phyloP scores from a whole-genome alignment of 768 basidiomycete genomes.

The Boletus speciosus region DNA sequence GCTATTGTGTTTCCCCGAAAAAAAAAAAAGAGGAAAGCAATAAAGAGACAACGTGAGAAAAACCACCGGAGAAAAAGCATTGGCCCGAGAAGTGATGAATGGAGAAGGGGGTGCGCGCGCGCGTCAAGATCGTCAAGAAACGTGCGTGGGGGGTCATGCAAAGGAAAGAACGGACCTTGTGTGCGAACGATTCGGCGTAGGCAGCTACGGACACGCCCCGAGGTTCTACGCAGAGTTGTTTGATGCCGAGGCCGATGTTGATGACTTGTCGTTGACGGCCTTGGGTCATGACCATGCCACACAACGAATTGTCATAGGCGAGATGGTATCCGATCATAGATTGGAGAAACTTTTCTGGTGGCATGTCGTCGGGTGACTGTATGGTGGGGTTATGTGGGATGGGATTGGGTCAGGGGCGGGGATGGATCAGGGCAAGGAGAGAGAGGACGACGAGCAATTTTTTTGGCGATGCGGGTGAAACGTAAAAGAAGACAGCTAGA shows the following conservation, averaged over 20 bases:
- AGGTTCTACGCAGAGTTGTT: slow-evolving; percentile 62
- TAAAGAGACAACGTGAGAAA: background rate
- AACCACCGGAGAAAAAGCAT: too few species aligned
- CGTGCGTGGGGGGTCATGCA: background rate
- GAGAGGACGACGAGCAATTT: background rate
- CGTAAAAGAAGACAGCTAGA: background rate
- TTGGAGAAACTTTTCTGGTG: slow-evolving; percentile 59
- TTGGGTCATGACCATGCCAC: slow-evolving; percentile 86
- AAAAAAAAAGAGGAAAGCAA: too few species aligned
- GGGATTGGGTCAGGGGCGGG: background rate
- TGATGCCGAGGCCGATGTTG: slow-evolving; percentile 80
- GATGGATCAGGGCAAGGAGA: background rate
- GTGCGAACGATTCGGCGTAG: slow-evolving; percentile 71
- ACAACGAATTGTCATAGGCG: slow-evolving; percentile 60
- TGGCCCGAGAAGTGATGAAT: background rate
- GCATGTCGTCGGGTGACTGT: slow-evolving; percentile 56
- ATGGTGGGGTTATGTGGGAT: background rate
- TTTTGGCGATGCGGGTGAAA: background rate
- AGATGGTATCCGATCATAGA: slow-evolving; percentile 83
- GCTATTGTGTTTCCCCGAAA: slow-evolving; percentile 23
- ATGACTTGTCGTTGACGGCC: slow-evolving; percentile 71
- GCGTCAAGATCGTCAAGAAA: background rate
- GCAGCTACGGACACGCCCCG: slow-evolving; percentile 52
- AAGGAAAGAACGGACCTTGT: slow-evolving; percentile 53
- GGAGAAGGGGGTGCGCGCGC: background rate